These are phyloP conservation scores for Camellia japonica DNA, from an alignment of 148 eudicot genomes.

Conservation along the genomic window DNA sequence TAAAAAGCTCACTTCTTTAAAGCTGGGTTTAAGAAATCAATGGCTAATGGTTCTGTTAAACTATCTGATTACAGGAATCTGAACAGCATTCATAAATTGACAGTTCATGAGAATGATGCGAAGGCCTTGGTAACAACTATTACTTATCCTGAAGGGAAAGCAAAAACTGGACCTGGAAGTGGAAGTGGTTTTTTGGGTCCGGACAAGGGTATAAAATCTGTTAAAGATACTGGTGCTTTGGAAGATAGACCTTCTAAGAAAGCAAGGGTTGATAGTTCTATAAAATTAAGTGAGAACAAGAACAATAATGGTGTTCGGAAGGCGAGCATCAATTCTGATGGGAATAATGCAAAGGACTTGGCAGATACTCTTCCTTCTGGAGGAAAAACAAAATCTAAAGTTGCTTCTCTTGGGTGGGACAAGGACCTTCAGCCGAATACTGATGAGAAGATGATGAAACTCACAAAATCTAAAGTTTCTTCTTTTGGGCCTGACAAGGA, in stretches of 20 bases:
- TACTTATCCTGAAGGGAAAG: not conserved
- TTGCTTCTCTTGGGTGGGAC: constrained; percentile 16
- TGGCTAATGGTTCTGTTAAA: constrained; percentile 18
- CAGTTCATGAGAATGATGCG: not conserved
- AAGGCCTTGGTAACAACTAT: constrained; percentile 7
- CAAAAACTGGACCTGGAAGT: constrained; percentile 6
- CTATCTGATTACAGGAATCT: not conserved
- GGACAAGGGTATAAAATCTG: constrained; percentile 20
- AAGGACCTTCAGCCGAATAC: constrained; percentile 23
- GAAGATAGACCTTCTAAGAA: constrained; percentile 37
- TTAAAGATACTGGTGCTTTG: constrained; percentile 17
- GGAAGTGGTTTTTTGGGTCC: constrained; percentile 2
- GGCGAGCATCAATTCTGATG: constrained; percentile 14
- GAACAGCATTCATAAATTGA: not conserved
- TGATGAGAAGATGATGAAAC: constrained; percentile 25
- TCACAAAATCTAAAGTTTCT: constrained; percentile 21
- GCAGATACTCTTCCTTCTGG: constrained; percentile 11
- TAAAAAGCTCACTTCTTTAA: no score
- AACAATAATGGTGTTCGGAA: constrained; percentile 17
- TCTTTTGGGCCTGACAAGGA: constrained; percentile 21
- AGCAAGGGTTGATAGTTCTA: constrained; percentile 21
- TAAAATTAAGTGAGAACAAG: not conserved
- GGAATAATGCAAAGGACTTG: constrained; percentile 18
- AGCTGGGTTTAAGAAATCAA: constrained; percentile 25
- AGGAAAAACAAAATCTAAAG: constrained; percentile 26